Conservation (phyloP, 2,329 filamentous ascomycete genomes). For the Xylariaceae sp. region DNA sequence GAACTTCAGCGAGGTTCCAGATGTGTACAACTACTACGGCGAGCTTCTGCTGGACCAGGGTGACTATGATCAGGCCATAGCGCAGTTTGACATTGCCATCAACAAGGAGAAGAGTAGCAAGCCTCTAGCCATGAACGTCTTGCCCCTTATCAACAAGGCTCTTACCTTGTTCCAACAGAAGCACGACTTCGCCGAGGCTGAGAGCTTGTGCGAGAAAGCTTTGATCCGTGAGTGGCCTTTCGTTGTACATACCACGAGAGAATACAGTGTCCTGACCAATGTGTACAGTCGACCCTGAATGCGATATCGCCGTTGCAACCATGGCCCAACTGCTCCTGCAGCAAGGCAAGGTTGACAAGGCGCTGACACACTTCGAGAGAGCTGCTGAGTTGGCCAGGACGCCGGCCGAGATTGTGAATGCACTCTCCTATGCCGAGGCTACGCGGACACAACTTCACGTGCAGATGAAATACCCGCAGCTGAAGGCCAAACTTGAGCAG, state of each 20-base stretch:
- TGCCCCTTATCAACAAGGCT: constrained; percentile 98
- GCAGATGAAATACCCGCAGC: constrained; percentile 79
- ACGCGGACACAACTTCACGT: constrained; percentile 94
- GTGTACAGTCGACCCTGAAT: constrained; percentile 84
- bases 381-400: constrained; percentile 92
- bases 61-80: constrained; percentile 91
- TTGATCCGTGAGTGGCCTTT: constrained; percentile 73
- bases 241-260: constrained; percentile 12
- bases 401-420: constrained; percentile 93
- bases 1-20: constrained; percentile 94
- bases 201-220: constrained; percentile 95
- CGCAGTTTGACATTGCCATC: constrained; percentile 98
- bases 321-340: constrained; percentile 97
- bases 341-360: constrained; percentile 94
- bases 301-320: constrained; percentile 96
- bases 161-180: constrained; percentile 98
- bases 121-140: constrained; percentile 93
- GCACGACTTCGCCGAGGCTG: constrained; percentile 89
- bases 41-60: constrained; percentile 95
- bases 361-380: constrained; percentile 94
- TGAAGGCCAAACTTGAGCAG: constrained; percentile 62
- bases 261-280: constrained; percentile 33
- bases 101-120: constrained; percentile 96
- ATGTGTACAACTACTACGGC: constrained; percentile 99
- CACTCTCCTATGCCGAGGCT: constrained; percentile 93